Evolutionary conservation across 1,284 basidiomycete species (phyloP), one percentile per base, ranked within the genome.

Genomic region (Marasmius sp.): DNA sequence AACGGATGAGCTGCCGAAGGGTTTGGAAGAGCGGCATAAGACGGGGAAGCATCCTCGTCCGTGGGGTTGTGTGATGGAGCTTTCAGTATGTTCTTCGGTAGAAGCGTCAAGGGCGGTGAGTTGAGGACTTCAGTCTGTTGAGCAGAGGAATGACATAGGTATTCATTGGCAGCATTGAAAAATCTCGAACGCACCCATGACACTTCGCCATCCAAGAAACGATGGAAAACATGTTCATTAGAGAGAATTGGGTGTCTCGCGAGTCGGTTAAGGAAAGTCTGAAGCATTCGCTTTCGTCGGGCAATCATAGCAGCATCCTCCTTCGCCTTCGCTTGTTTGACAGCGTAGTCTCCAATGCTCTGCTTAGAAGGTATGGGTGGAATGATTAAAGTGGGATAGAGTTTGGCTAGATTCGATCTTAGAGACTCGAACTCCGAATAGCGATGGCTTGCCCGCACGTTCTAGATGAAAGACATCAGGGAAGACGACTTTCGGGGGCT

Each of bases 331-430:
- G 85, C 89, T 73, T 98, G 97, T 77, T 98, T 98, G 64, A 96
- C 91, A 0, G 97, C 97, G 79, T 99, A 99, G 71, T 99, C 97
- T 34, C 94, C 87, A 36, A 99, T 82, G 2, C 91, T 92, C 77
- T 99, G 96, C 77, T 99, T 99, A 4, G 93, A 95, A 0, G 97
- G 97, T 64, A 99, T 97, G 41, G 97, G 97, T 0, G 97, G 97
- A 64, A 99, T 92, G 71, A 99, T 98, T 67, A 97, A 80, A 12
- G 96, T 98, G 0, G 97, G 97, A 74, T 99, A 98, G 58, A 99
- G 83, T 66, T 89, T 93, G 51, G 89, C 83, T 52, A 99, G 85
- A 60, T 86, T 92, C 60, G 87, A 84, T 59, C 97, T 88, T 51
- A 99, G 81, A 22, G 95, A 94, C 76, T 98, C 94, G 74, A 99